phyloP scores from a whole-genome alignment of 78 protist genomes.

The Acrasis kona region DNA sequence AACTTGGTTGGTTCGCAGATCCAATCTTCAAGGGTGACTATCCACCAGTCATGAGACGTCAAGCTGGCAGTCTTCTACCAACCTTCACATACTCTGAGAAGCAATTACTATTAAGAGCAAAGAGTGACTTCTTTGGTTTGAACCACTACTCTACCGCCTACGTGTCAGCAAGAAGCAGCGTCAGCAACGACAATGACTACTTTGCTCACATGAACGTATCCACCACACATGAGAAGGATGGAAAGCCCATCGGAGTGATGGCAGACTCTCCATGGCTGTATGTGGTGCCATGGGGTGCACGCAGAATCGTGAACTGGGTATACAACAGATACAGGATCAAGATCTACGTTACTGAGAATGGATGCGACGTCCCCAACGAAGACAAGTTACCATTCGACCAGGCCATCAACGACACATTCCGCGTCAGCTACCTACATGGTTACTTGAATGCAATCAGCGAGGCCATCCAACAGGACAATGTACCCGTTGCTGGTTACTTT shows the following conservation, averaged over 20 bases:
- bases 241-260: slow-evolving; percentile 1
- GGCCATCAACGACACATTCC: not conserved
- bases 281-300: slow-evolving; percentile 41
- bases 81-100: not conserved
- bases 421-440: not conserved
- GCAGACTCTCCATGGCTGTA: slow-evolving; percentile 26
- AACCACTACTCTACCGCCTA: slow-evolving; percentile 33
- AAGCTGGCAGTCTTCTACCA: slow-evolving; percentile 28
- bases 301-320: slow-evolving; percentile 24
- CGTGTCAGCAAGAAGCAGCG: not conserved
- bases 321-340: not conserved
- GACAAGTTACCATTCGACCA: slow-evolving; percentile 2
- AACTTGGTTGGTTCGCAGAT: slow-evolving; percentile 36
- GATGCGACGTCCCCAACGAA: slow-evolving; percentile 9
- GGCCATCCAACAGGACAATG: slow-evolving; percentile 12
- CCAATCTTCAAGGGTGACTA: slow-evolving; percentile 36
- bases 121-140: slow-evolving; percentile 45
- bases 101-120: slow-evolving; percentile 6
- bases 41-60: slow-evolving; percentile 20
- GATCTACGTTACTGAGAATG: slow-evolving; percentile 53
- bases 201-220: slow-evolving; percentile 12
- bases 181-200: not conserved
- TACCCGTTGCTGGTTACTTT: slow-evolving; percentile 28
- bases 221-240: not conserved
- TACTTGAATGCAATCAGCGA: not conserved